These are phyloP conservation scores for Chlorella variabilis DNA, from an alignment of 163 green algal species.

Conservation along the genomic window DNA sequence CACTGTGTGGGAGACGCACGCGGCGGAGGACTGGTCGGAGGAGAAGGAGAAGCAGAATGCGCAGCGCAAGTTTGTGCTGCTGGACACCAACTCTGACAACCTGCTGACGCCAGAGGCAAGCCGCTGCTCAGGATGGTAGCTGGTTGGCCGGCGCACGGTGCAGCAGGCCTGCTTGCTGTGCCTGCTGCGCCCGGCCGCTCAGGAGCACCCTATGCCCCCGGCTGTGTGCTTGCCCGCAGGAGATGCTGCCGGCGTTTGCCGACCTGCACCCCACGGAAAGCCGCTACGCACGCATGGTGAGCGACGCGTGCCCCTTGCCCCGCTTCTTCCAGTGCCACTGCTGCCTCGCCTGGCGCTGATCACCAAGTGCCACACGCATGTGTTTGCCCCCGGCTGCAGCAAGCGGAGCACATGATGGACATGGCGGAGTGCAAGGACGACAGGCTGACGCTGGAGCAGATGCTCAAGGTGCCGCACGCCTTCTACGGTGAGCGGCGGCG, in stretches of 20 bases:
- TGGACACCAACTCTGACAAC: conserved; percentile 19
- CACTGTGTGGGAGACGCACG: conserved; percentile 26
- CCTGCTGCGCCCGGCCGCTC: no score
- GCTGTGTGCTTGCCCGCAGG: background rate
- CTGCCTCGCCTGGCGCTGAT: background rate
- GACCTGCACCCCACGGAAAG: conserved; percentile 34
- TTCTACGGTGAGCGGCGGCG: conserved; percentile 23
- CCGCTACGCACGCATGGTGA: conserved; percentile 37
- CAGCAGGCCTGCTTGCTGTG: background rate
- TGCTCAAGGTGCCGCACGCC: conserved; percentile 21
- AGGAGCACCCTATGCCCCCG: background rate
- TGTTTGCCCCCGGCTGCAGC: no score
- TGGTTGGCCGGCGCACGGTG: no score
- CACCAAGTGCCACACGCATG: no score
- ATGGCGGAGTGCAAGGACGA: conserved; percentile 35
- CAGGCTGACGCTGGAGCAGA: conserved; percentile 26
- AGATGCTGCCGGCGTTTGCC: conserved; percentile 29
- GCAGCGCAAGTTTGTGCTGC: conserved; percentile 35
- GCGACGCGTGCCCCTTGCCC: no score
- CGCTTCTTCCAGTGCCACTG: no score
- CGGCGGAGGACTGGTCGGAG: background rate
- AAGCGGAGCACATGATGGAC: conserved; percentile 42
- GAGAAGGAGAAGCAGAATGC: conserved; percentile 23
- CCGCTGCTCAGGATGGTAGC: no score
- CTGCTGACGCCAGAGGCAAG: conserved; percentile 17